phyloP scores from a whole-genome alignment of 495 filamentous ascomycete species.

The Penicillium daleae region DNA sequence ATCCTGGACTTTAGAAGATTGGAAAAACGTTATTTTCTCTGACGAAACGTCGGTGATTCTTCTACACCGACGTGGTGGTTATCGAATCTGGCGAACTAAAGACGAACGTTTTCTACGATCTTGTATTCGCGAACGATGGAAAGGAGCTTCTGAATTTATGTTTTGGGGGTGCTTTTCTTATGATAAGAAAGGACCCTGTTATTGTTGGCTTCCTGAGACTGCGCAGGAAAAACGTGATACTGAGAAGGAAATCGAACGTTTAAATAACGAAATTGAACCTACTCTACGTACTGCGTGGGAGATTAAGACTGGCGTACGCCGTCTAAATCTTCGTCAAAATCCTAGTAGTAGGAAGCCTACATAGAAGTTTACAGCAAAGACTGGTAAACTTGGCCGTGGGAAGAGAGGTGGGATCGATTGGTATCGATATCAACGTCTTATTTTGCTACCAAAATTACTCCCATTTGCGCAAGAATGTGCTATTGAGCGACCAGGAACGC shows the following conservation, averaged over 20 bases:
- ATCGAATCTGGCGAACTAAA: neutral
- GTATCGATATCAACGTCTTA: neutral
- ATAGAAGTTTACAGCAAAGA: neutral
- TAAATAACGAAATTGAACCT: too few relatives aligned
- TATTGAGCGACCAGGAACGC: neutral
- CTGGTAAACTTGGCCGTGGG: neutral
- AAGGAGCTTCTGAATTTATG: neutral
- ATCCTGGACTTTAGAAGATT: neutral
- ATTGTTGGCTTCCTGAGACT: too few relatives aligned
- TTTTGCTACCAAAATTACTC: neutral
- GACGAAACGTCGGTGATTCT: neutral
- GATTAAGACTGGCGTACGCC: too few relatives aligned
- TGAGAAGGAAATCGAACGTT: too few relatives aligned
- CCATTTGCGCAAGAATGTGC: neutral
- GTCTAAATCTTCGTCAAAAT: neutral
- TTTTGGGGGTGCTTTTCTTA: neutral
- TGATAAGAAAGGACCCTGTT: too few relatives aligned
- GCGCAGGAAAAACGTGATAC: too few relatives aligned
- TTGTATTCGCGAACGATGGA: neutral
- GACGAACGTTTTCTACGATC: neutral
- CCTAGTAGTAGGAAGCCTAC: neutral
- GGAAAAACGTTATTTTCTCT: neutral
- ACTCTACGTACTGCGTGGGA: too few relatives aligned
- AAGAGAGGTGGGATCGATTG: neutral
- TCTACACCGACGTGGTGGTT: neutral